Base-by-base conservation (phyloP, 1,284 basidiomycete genomes). In the Peniophora sp. region DNA sequence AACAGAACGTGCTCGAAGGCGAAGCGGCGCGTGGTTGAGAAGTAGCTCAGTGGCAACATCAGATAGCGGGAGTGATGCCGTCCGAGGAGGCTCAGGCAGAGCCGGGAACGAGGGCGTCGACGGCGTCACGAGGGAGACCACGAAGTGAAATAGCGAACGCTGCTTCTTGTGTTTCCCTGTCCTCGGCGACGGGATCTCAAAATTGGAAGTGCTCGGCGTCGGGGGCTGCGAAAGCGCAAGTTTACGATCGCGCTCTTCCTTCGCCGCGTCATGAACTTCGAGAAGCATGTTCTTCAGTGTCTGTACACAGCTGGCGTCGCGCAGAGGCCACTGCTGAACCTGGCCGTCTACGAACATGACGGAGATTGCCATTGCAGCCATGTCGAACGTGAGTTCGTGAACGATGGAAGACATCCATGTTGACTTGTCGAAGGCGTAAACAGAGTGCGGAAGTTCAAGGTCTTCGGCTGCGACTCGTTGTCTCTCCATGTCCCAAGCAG, bases 1-100 rank as follows among this genome's bases (percentile, higher is more conserved):
- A 2, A 77, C 69, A 9, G 88, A 85, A 32, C 89, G 83, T 2
- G 89, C 89, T 52, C 78, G 77, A 48, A 77, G 72, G 25, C 88
- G 79, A 51, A 89, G 53, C 11, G 61, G 62, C 17, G 51, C 56
- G 45, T 51, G 52, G 48, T 43, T 45, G 44, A 56, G 57, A 43
- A 51, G 53, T 47, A 56, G 52, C 16, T 45, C 51, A 6, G 56
- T 56, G 17, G 50, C 54, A 11, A 36, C 58, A 9, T 45, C 53
- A 49, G 55, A 55, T 20, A 61, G 55, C 36, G 55, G 55, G 52
- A 58, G 55, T n/a, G 59, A 60, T 0, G 62, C 50, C 16, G 61
- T 58, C 55, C 3, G 56, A 49, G 10, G 62, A 61, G 2, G 61
- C 56, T 20, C 16, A 6, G 63, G 60, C 17, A 59, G 61, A 25